Evolutionary conservation across 352 stramenopile genomes (phyloP).

Genomic region (Globisporangium radiosum): DNA sequence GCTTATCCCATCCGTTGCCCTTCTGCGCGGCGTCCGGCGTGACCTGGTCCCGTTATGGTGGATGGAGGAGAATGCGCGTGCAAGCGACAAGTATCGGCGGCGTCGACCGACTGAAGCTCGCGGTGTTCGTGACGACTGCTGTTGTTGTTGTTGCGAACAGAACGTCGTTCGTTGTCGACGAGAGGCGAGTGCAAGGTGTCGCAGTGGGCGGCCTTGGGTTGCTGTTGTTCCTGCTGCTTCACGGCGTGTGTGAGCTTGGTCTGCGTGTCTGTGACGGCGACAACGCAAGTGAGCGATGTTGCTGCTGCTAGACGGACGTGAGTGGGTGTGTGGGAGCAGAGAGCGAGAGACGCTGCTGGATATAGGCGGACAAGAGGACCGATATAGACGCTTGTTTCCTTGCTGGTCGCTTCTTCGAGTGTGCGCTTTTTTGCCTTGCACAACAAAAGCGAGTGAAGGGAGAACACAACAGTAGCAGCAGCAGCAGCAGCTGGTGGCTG

Average conservation of each 20-base stretch:
- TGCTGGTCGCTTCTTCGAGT: too few relatives aligned
- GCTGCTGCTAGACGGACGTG: background rate
- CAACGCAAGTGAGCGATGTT: background rate
- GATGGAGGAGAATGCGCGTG: background rate
- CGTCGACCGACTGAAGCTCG: too few relatives aligned
- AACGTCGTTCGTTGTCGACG: background rate
- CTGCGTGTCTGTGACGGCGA: background rate
- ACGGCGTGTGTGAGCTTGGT: background rate
- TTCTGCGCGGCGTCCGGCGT: conserved; percentile 14
- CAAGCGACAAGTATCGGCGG: background rate
- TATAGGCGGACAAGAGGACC: background rate
- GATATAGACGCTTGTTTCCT: background rate
- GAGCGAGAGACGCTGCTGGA: background rate
- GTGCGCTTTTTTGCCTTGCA: too few relatives aligned
- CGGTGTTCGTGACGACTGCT: too few relatives aligned
- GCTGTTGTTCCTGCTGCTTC: background rate
- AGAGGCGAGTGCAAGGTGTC: too few relatives aligned
- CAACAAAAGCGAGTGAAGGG: too few relatives aligned
- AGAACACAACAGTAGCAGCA: too few relatives aligned
- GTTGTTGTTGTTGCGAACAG: background rate
- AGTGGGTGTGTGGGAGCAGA: background rate
- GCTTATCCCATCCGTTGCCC: conserved; percentile 39
- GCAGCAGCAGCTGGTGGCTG: too few relatives aligned
- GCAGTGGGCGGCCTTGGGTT: too few relatives aligned
- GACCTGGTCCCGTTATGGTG: conserved; percentile 20